Evolutionary conservation across 768 basidiomycete species (phyloP), one percentile per base, ranked within the genome.

Genomic region (Lentinula sp.): DNA sequence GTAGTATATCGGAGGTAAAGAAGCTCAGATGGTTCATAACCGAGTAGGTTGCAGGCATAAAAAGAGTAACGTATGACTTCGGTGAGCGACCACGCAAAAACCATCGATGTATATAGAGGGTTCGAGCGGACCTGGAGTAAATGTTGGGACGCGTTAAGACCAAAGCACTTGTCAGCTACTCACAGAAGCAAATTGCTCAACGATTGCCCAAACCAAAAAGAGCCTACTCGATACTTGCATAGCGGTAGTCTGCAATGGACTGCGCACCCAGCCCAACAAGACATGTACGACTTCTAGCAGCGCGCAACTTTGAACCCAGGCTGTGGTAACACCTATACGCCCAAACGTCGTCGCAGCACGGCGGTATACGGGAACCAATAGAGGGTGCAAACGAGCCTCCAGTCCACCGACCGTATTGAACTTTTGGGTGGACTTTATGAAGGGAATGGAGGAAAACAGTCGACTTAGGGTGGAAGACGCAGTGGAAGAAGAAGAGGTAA

Each of bases 1-100:
- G 93, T 84, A 18, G 94, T 91, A 80, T 98, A 99, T 59, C 96
- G 93, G 46, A 89, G 71, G 77, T 81, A 90, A 28, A 86, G 75
- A 46, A 92, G 81, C 15, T 72, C 36, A 20, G 80, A 72, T 9
- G 78, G 74, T 65, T 85, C 82, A 66, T 70, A 65, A 5, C 84
- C 83, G 45, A 91, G 63, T 4, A 96, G 80, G 46, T 77, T 79
- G 67, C 79, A 75, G 1, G 89, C 87, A 72, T 98, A 99, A 79
- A 88, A 96, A 8, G 84, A 70, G 75, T 98, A 98, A 35, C 97
- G 91, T 60, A 95, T 85, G 51, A 95, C 84, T 74, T 99, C 97
- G 15, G 94, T 92, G 55, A 87, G 63, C 0, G 91, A 88, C 97
- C 97, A 98, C 0, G 95, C 90, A 63, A 96, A 73, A 58, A 98